Evolutionary conservation across 1,284 basidiomycete species (phyloP).

Genomic region (Malassezia japonica): DNA sequence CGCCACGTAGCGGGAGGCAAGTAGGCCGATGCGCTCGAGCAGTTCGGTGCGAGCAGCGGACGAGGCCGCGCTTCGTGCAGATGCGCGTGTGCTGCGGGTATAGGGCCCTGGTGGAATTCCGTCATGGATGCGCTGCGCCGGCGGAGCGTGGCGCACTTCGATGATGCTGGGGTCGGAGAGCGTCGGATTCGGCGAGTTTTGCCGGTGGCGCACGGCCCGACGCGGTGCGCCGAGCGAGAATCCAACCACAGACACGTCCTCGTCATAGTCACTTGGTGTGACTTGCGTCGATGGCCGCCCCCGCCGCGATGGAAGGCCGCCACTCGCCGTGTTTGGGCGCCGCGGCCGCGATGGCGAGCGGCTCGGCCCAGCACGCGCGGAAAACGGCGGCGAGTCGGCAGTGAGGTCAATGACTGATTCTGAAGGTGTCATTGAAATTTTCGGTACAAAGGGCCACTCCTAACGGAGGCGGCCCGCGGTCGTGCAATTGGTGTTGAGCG

Average conservation of each 20-base stretch:
- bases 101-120: conserved; percentile 20
- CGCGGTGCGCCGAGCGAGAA: not conserved
- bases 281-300: not conserved
- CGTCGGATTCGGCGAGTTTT: no score
- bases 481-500: no score
- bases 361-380: not conserved
- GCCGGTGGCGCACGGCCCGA: no score
- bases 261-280: not conserved
- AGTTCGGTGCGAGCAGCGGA: not conserved
- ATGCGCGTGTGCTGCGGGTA: conserved; percentile 2
- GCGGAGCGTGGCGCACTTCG: conserved; percentile 3
- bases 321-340: no score
- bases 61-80: no score
- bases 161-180: not conserved
- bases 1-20: conserved; percentile 13
- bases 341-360: not conserved
- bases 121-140: conserved; percentile 16
- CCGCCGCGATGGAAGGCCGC: no score
- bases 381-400: conserved; percentile 25
- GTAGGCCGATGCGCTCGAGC: conserved; percentile 11
- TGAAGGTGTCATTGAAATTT: not conserved
- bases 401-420: conserved; percentile 31
- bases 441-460: not conserved
- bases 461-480: not conserved
- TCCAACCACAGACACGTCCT: conserved; percentile 13